phyloP scores from a whole-genome alignment of 129 eudicot species.

The Helianthus annuus region HanXRQr2.0-SUNRISE NC_035446.2:135278955-135279454 shows the following conservation, averaged over 20 bases:
- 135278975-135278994: conserved; percentile 16
- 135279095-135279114: conserved; percentile 30
- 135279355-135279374: conserved; percentile 22
- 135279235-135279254: conserved; percentile 34
- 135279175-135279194: conserved; percentile 71
- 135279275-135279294: background rate
- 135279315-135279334: conserved; percentile 32
- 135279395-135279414: conserved; percentile 66
- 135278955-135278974: conserved; percentile 16
- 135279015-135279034: background rate
- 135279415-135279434: conserved; percentile 59
- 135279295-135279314: background rate
- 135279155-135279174: conserved; percentile 87
- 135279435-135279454: conserved; percentile 25
- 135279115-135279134: conserved; percentile 41
- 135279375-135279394: conserved; percentile 13
- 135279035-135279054: conserved; percentile 40
- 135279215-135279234: conserved; percentile 28
- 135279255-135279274: conserved; percentile 18
- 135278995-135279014: conserved; percentile 23
- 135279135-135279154: conserved; percentile 83
- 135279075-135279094: conserved; percentile 51
- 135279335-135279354: background rate
- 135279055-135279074: conserved; percentile 69
- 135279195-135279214: conserved; percentile 47